Conservation (phyloP, 73 alveolate genomes). For the Effrenium voratum region DNA sequence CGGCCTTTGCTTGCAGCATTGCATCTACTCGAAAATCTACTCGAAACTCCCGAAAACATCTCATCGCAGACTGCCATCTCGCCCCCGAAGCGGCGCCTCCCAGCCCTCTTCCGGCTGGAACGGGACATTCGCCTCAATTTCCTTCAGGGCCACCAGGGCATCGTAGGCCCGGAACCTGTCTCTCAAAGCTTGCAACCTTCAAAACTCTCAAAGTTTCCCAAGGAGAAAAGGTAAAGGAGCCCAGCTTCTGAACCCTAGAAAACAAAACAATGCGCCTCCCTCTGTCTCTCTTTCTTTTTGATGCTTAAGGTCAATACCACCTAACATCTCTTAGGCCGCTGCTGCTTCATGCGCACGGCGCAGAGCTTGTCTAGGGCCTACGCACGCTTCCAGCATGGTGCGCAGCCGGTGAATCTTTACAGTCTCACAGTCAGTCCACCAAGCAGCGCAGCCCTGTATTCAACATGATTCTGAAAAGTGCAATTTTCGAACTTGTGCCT, state of each 20-base stretch:
- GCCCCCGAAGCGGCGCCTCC: slow-evolving; percentile 10
- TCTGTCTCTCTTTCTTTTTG: not conserved
- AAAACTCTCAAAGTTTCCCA: not conserved
- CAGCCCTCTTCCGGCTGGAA: slow-evolving; percentile 88
- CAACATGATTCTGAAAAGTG: not conserved
- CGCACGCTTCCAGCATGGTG: not conserved
- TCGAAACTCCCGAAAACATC: not conserved
- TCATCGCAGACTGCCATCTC: not conserved
- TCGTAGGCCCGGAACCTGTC: slow-evolving; percentile 88
- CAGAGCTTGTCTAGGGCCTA: slow-evolving; percentile 93
- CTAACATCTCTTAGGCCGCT: no score
- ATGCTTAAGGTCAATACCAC: no score
- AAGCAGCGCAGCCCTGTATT: not conserved
- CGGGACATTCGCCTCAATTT: slow-evolving; percentile 71
- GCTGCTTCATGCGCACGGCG: slow-evolving; percentile 93
- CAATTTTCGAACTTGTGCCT: no score
- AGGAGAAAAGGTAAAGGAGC: not conserved
- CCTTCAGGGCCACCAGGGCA: slow-evolving; percentile 77
- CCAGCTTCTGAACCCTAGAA: not conserved
- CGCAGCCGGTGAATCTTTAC: not conserved
- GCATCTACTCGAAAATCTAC: not conserved
- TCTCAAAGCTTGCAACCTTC: not conserved
- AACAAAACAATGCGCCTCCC: not conserved
- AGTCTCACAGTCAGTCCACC: not conserved
- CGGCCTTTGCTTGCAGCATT: not conserved